phyloP scores from a whole-genome alignment of 1,284 basidiomycete species.

The Fomes fomentarius region DNA sequence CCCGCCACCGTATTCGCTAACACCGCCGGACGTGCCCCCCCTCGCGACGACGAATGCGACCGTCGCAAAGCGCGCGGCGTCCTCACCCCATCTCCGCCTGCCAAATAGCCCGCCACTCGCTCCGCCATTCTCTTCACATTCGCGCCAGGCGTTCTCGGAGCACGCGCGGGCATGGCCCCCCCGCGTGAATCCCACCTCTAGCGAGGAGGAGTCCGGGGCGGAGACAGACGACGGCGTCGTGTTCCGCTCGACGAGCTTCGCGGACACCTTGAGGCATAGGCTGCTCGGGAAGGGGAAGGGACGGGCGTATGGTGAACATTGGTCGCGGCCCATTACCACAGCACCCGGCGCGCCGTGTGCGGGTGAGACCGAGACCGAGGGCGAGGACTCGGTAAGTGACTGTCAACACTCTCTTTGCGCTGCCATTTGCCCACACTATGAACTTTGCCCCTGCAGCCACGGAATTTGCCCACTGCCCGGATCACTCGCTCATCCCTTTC shows the following conservation, averaged over 20 bases:
- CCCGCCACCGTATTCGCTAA: constrained; percentile 27
- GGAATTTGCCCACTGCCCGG: constrained; percentile 64
- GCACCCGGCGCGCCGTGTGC: constrained; percentile 61
- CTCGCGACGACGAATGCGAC: neutral
- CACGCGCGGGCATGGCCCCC: constrained; percentile 17
- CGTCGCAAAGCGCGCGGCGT: constrained; percentile 11
- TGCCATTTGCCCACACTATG: too few relatives aligned
- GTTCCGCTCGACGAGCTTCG: constrained; percentile 3
- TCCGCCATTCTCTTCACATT: constrained; percentile 7
- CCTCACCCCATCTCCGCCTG: constrained; percentile 22
- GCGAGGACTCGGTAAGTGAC: constrained; percentile 67
- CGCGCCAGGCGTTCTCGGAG: constrained; percentile 18
- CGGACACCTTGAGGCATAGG: constrained; percentile 26
- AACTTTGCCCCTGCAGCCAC: constrained; percentile 46
- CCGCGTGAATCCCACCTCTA: constrained; percentile 20
- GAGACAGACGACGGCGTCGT: constrained; percentile 35
- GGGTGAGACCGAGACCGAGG: constrained; percentile 79
- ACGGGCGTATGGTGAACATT: constrained; percentile 23
- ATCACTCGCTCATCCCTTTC: constrained; percentile 49
- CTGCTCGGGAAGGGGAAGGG: constrained; percentile 40
- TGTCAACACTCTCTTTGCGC: neutral
- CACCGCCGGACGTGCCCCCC: constrained; percentile 18
- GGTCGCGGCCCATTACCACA: constrained; percentile 53
- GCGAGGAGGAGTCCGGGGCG: constrained; percentile 28
- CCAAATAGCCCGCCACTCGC: neutral